Base-by-base conservation (phyloP, 1,139 yeast genomes). In the Yarrowia galli region DNA sequence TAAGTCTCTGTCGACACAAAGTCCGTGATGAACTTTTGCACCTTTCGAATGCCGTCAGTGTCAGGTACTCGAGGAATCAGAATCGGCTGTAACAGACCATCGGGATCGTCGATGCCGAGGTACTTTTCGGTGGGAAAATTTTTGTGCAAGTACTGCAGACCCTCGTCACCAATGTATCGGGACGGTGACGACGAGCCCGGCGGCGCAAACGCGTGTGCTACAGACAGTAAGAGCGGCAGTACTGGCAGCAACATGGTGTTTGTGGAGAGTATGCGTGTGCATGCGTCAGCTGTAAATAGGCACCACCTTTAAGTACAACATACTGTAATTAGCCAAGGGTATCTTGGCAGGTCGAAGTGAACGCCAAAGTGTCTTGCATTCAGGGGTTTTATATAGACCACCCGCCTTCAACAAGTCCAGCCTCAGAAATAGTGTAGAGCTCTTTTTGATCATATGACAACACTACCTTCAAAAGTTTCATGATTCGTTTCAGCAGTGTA, bases 31-130 rank as follows among this genome's bases (percentile, higher is more conserved):
- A 82, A 84, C 15, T 75, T 69, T 56, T 80, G 81, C 12, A 83
- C 81, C 28, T 72, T 68, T 3, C 68, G 43, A 0, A 85, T 81
- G 6, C 80, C 83, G 8, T 74, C 73, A 1, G 85, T 78, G 0
- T 86, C 87, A 0, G 88, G 86, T 0, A 76, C 72, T 53, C 89
- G 72, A 13, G 77, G 76, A 36, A 73, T 73, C 23, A 79, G 69
- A 12, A 79, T 73, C 7, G 81, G 81, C 42, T 73, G 71, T 35
- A 79, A 72, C 36, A 72, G 70, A 1, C 77, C 76, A 6, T 70
- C 58, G 10, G 69, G 42, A 65, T 75, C 74, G 38, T 71, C 43
- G 13, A 70, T 69, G 22, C 70, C 70, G 20, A 76, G 69, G 58
- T 71, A 71, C 12, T 69, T 49, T 18, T 46, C 43, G 9, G 65